These are phyloP conservation scores for Codiaeum variegatum DNA, from an alignment of 441 rosid species.

Conservation along the genomic window DNA sequence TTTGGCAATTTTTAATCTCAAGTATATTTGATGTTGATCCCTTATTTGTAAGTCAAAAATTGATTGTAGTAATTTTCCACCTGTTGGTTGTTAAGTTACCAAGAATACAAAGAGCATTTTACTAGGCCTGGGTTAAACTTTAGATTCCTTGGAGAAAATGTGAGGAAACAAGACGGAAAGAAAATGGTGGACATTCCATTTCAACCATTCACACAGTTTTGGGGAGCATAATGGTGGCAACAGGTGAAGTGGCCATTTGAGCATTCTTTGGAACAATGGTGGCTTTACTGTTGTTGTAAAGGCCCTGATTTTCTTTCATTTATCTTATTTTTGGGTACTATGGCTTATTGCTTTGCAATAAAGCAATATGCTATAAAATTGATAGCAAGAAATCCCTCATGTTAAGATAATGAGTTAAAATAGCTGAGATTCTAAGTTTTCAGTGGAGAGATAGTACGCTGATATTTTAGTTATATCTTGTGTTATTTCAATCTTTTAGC, in stretches of 20 bases:
- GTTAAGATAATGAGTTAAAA: background rate
- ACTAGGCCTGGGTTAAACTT: background rate
- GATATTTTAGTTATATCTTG: background rate
- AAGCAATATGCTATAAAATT: background rate
- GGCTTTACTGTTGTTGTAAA: background rate
- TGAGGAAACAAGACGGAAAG: background rate
- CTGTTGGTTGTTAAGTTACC: constrained; percentile 2
- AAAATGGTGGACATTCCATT: background rate
- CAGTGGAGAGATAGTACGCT: background rate
- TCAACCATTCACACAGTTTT: background rate
- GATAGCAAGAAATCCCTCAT: background rate
- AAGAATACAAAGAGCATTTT: background rate
- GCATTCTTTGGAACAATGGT: background rate
- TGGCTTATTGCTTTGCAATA: background rate
- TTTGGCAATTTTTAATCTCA: background rate
- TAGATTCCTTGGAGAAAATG: background rate
- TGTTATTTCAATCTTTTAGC: background rate
- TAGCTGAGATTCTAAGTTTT: background rate
- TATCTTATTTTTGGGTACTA: background rate
- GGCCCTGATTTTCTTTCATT: background rate
- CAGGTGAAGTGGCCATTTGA: background rate
- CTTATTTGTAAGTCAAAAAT: background rate
- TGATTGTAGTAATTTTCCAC: background rate
- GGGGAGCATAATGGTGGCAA: background rate
- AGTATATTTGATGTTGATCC: background rate